Conservation (phyloP, 306 rosid species). For the Prunus padus region DNA sequence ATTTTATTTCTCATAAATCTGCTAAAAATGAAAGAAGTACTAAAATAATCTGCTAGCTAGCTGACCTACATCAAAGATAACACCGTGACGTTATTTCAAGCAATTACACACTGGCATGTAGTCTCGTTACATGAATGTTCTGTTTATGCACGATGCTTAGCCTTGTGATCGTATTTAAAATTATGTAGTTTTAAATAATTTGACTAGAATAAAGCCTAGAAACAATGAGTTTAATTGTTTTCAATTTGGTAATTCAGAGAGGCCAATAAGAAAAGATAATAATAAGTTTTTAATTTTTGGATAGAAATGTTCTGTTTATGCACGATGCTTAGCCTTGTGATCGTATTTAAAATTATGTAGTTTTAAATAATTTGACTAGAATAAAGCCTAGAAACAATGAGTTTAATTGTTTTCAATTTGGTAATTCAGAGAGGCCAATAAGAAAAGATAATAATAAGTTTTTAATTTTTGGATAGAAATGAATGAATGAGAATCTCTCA, state of each 20-base stretch:
- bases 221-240: neutral
- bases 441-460: neutral
- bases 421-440: neutral
- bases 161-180: no score
- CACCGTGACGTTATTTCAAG: no score
- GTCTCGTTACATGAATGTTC: no score
- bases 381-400: constrained; percentile 4
- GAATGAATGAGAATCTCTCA: neutral
- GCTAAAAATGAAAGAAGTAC: no score
- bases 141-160: no score
- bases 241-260: neutral
- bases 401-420: neutral
- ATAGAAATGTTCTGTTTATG: neutral
- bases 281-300: neutral
- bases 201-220: neutral
- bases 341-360: no score
- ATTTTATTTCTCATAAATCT: no score
- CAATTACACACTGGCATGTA: no score
- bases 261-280: neutral
- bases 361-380: neutral
- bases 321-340: no score
- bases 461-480: neutral
- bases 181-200: no score
- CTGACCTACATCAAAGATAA: no score
- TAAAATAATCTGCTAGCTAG: no score